Percentiles rank a stretch among this genome's conserved stretches.
Conservation (phyloP, 2,329 filamentous ascomycete species). For the Colletotrichum tamarilloi region DNA sequence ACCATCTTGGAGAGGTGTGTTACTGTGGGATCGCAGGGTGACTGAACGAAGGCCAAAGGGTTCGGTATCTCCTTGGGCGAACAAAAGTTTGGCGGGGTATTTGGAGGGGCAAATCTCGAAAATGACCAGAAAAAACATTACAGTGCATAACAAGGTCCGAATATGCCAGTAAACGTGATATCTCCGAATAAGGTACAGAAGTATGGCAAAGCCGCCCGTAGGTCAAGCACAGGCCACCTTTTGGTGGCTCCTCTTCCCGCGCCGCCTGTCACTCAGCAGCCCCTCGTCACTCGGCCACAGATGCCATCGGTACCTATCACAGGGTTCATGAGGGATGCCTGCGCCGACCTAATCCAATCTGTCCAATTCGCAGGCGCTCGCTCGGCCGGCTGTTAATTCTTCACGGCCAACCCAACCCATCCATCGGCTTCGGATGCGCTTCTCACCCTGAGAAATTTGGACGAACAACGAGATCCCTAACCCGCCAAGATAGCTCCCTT, state of each 20-base stretch:
- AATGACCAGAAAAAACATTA: slow-evolving; percentile 12
- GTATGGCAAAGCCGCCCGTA: not conserved
- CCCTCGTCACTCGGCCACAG: slow-evolving; percentile 35
- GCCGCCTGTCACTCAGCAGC: slow-evolving; percentile 27
- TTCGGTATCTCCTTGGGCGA: not conserved
- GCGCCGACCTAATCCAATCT: slow-evolving; percentile 35
- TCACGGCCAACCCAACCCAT: not conserved
- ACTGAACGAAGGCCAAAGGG: not conserved
- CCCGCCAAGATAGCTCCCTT: slow-evolving; percentile 29
- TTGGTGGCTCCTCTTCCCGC: slow-evolving; percentile 24
- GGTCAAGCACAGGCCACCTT: slow-evolving; percentile 24
- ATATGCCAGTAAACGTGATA: slow-evolving; percentile 10
- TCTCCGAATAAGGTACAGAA: not conserved
- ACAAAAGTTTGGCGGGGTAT: slow-evolving; percentile 4
- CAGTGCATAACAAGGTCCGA: not conserved
- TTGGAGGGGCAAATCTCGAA: slow-evolving; percentile 14
- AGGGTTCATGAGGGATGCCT: slow-evolving; percentile 35
- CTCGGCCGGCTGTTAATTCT: slow-evolving; percentile 24
- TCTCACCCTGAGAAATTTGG: not conserved
- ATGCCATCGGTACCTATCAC: slow-evolving; percentile 17
- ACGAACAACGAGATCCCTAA: slow-evolving; percentile 28
- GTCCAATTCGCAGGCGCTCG: slow-evolving; percentile 30
- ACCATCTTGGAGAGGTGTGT: slow-evolving; percentile 71
- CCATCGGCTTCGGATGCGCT: not conserved
- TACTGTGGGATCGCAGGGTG: not conserved